Percentiles rank a stretch among this genome's conserved stretches.
These are phyloP conservation scores for Trametes sp. DNA, from an alignment of 1,284 basidiomycete genomes.

Conservation along the genomic window DNA sequence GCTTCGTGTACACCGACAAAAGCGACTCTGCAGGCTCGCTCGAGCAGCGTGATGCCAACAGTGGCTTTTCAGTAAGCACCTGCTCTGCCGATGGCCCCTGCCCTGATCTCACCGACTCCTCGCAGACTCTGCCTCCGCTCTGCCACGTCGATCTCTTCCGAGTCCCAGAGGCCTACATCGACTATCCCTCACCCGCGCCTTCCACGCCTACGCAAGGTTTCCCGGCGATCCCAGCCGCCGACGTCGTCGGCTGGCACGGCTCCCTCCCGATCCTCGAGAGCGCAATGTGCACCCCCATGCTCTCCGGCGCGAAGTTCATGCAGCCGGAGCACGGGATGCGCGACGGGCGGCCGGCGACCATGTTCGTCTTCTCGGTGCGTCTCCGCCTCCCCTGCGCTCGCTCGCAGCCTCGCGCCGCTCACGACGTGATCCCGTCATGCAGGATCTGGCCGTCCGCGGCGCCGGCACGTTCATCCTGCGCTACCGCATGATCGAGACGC, in stretches of 20 bases:
- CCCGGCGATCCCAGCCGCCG: slow-evolving; percentile 12
- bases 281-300: slow-evolving; percentile 60
- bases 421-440: slow-evolving; percentile 34
- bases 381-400: slow-evolving; percentile 1
- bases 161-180: background rate
- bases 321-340: slow-evolving; percentile 66
- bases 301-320: slow-evolving; percentile 72
- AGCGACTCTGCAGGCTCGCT: too few relatives aligned
- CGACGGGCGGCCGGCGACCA: slow-evolving; percentile 48
- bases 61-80: background rate
- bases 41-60: too few relatives aligned
- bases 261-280: slow-evolving; percentile 54
- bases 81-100: background rate
- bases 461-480: slow-evolving; percentile 39
- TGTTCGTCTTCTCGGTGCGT: background rate
- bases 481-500: slow-evolving; percentile 33
- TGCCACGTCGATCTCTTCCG: background rate
- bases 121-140: background rate
- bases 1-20: too few relatives aligned
- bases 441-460: slow-evolving; percentile 6
- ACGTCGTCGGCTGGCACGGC: slow-evolving; percentile 50
- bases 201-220: background rate
- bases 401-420: too few relatives aligned
- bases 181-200: too few relatives aligned
- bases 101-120: too few relatives aligned